These are phyloP conservation scores for Staphylotrichum tortipilum DNA, from an alignment of 495 filamentous ascomycete species.

Conservation along the genomic window DNA sequence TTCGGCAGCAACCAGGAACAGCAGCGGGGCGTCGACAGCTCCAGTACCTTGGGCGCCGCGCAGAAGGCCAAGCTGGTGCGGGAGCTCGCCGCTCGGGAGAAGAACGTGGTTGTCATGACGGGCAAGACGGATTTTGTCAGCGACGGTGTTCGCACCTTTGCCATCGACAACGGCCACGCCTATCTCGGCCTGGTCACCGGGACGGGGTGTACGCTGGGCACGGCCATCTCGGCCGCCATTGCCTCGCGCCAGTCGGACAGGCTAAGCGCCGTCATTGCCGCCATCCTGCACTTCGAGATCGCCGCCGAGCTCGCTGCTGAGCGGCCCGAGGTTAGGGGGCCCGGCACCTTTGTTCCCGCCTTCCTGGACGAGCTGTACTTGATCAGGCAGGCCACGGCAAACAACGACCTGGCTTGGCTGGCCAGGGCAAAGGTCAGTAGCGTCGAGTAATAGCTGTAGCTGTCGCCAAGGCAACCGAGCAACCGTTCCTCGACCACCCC, in stretches of 20 bases:
- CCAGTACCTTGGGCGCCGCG: slow-evolving; percentile 45
- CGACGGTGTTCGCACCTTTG: slow-evolving; percentile 58
- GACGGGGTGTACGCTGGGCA: slow-evolving; percentile 80
- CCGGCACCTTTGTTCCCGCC: slow-evolving; percentile 80
- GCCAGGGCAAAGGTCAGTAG: slow-evolving; percentile 43
- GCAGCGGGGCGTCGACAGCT: slow-evolving; percentile 85
- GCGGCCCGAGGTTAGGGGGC: slow-evolving; percentile 58
- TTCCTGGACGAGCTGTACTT: slow-evolving; percentile 65
- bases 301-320: slow-evolving; percentile 67
- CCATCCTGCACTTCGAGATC: slow-evolving; percentile 71
- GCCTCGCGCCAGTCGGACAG: slow-evolving; percentile 52
- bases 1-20: slow-evolving; percentile 49
- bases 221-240: slow-evolving; percentile 65
- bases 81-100: slow-evolving; percentile 56
- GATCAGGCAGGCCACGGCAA: slow-evolving; percentile 40
- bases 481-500: not conserved
- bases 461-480: not conserved
- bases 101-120: slow-evolving; percentile 78
- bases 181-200: slow-evolving; percentile 78
- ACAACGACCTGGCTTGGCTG: slow-evolving; percentile 47
- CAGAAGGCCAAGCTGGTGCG: slow-evolving; percentile 50
- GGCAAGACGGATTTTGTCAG: slow-evolving; percentile 70
- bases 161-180: slow-evolving; percentile 67
- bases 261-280: slow-evolving; percentile 59
- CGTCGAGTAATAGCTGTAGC: slow-evolving; percentile 1